Base-by-base conservation (phyloP, 176 grass and related monocot genomes). In the Oryza punctata region DNA sequence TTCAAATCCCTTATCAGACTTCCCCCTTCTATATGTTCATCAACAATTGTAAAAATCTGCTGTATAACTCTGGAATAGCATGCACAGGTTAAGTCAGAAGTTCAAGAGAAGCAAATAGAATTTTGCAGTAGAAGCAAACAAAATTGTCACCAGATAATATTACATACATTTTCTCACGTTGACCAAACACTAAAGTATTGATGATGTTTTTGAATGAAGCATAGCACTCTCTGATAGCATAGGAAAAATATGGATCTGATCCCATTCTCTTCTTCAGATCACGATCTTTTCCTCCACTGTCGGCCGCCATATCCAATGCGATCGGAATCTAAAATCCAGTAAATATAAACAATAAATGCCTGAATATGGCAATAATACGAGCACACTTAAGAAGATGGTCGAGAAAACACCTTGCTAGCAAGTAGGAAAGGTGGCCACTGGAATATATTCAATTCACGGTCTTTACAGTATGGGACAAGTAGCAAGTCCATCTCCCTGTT, bases 341-440 rank as follows among this genome's bases (percentile, higher is more conserved):
- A 71, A 63, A 30, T 60, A 40, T 43, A 67, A 84, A 91, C 75
- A 43, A 74, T 84, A 77, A 90, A 82, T 38, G 2, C 25, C 6
- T 35, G 10, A 83, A 66, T 70, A 23, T 47, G 60, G 30, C 83
- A 80, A 67, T 15, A 75, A 65, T 38, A 67, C 21, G 74, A 80
- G 10, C 23, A 80, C n/a, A 63, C 32, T 70, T 28, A 71, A 84
- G 30, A 18, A 87, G 73, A 33, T 75, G 44, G 24, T 65, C 26
- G 63, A 38, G 72, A 76, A 32, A 82, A 47, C 60, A 99, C 96
- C 96, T 96, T 99, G 96, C 91, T 99, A 76, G 96, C 96, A 78
- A 99, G 96, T 77, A 99, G 70, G 78, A 99, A 99, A 72, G 96
- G 96, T 64, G 96, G 96, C 96, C 96, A 99, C 75, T 99, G 96